Conservation (phyloP, 495 filamentous ascomycete genomes). For the Barbatosphaeria neglecta region DNA sequence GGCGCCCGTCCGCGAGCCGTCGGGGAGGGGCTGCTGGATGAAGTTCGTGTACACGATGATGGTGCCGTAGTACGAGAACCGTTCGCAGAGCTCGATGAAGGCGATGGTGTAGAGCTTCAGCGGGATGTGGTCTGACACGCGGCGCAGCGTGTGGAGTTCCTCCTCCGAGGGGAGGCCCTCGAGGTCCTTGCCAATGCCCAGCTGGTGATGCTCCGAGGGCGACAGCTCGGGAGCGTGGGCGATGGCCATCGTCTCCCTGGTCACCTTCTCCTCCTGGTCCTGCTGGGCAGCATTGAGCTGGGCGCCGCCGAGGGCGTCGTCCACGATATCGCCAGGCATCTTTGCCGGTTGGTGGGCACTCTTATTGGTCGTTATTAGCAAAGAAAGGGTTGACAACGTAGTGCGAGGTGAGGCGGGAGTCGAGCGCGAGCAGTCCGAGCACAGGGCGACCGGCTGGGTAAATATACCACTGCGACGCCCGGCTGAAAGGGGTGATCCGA, state of each 20-base stretch:
- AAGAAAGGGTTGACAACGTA: not conserved
- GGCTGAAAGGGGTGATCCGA: no score
- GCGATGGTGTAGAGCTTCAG: slow-evolving; percentile 57
- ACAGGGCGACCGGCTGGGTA: no score
- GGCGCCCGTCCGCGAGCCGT: slow-evolving; percentile 48
- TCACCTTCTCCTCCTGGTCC: not conserved
- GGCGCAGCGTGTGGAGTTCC: slow-evolving; percentile 48
- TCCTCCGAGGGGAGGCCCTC: slow-evolving; percentile 41
- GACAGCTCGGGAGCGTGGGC: not conserved
- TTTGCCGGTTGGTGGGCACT: not conserved
- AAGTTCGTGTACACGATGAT: slow-evolving; percentile 54
- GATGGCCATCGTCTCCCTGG: not conserved
- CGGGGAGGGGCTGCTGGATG: slow-evolving; percentile 54
- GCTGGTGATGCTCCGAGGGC: not conserved
- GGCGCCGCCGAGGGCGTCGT: not conserved
- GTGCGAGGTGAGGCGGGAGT: no score
- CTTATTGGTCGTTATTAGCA: no score
- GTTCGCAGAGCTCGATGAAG: slow-evolving; percentile 66
- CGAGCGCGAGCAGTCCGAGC: no score
- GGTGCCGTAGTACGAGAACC: slow-evolving; percentile 71
- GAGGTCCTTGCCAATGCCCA: not conserved
- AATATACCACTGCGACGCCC: no score
- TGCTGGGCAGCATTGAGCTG: not conserved
- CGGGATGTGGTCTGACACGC: slow-evolving; percentile 54
- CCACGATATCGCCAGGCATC: not conserved